Evolutionary conservation across 169 alveolate genomes (phyloP), one percentile per base, ranked within the genome.

Genomic region (Plasmodium falciparum): DNA sequence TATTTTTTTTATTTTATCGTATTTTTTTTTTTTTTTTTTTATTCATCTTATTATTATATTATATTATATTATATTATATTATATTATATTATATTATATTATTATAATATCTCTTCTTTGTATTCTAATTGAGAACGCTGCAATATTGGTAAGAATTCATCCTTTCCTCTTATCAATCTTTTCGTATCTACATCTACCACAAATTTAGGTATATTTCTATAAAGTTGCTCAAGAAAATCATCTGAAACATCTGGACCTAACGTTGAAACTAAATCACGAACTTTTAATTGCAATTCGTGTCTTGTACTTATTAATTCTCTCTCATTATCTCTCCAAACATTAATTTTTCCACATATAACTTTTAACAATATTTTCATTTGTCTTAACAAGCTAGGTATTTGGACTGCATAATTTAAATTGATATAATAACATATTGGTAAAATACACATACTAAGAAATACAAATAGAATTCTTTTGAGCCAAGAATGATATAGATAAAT

Each of bases 321-420:
- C 66, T 96, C 98, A 17, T 93, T 95, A 70, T 96, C 98, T 54
- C 98, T 96, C 97, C 97, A 94, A 13, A 95, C 93, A 67, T 96
- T 96, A 33, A 96, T 93, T 67, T 78, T 94, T 65, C 96, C 96
- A 85, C 93, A 76, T 52, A 94, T 61, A 17, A 94, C 93, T 50
- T 92, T 69, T 26, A 93, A 93, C 33, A 54, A 86, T 47, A 94
- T 92, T 75, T 90, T 93, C 78, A 94, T 62, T 74, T 73, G 97
- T 70, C 96, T 92, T 88, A 90, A 83, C 69, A 88, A 89, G 90
- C 66, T 75, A 43, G 95, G 97, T 43, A 95, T 66, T 88, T 91
- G 91, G 74, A 91, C 90, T 39, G 92, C 39, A 90, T 95, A 95
- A 70, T 93, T 90, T 74, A 94, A 59, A 94, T 95, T 93, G 58